phyloP scores from a whole-genome alignment of 495 filamentous ascomycete genomes.

The Xylaria nigripes region DNA sequence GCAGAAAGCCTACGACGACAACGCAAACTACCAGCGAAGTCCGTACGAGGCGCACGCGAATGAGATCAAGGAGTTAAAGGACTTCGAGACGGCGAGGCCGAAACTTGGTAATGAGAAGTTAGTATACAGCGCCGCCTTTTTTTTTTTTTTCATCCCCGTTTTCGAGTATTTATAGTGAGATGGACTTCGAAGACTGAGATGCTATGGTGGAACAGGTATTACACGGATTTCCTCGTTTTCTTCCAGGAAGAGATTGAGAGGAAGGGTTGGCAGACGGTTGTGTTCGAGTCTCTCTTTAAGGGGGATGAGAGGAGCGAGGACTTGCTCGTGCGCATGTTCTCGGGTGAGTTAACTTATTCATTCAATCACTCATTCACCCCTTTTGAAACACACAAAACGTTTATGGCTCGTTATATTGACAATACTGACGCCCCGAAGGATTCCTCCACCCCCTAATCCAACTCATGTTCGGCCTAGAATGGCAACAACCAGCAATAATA shows the following conservation, averaged over 20 bases:
- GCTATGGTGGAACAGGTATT: slow-evolving; percentile 44
- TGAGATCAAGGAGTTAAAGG: slow-evolving; percentile 44
- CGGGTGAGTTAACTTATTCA: slow-evolving; percentile 33
- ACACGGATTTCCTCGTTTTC: slow-evolving; percentile 61
- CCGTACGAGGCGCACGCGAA: slow-evolving; percentile 30
- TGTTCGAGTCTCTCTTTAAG: slow-evolving; percentile 59
- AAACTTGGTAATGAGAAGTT: slow-evolving; percentile 38
- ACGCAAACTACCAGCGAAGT: slow-evolving; percentile 54
- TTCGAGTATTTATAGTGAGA: background rate
- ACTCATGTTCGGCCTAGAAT: slow-evolving; percentile 76
- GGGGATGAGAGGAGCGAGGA: slow-evolving; percentile 52
- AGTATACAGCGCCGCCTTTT: slow-evolving; percentile 2
- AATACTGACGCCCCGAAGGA: slow-evolving; percentile 33
- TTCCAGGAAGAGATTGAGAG: slow-evolving; percentile 63
- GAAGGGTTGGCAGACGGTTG: slow-evolving; percentile 48
- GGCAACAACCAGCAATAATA: slow-evolving; percentile 68
- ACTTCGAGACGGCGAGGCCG: slow-evolving; percentile 42
- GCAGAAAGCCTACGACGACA: slow-evolving; percentile 49
- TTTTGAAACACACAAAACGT: background rate
- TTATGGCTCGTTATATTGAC: background rate
- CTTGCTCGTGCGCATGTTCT: slow-evolving; percentile 51
- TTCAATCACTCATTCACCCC: slow-evolving; percentile 13
- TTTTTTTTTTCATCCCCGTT: too few relatives aligned
- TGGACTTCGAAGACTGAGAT: slow-evolving; percentile 26
- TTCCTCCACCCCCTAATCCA: slow-evolving; percentile 80